Evolutionary conservation across 2,329 filamentous ascomycete genomes (phyloP).

Genomic region (Sporothrix sp.): DNA sequence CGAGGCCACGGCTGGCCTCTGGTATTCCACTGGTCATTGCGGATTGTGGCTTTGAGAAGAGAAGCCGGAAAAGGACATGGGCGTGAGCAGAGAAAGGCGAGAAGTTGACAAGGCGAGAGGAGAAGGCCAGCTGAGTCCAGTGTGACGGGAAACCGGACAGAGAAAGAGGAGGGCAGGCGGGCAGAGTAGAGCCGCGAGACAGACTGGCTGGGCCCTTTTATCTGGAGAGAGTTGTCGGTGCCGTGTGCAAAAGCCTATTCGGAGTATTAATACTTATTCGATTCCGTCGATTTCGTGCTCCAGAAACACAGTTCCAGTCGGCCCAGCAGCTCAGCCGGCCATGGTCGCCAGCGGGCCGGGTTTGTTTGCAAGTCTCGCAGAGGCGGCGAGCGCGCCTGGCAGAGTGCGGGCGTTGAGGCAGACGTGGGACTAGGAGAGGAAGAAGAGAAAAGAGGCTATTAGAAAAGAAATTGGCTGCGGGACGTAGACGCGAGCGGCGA

Average conservation of each 20-base stretch:
- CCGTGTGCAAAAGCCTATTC: background rate
- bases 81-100: too few species aligned
- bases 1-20: slow-evolving; percentile 19
- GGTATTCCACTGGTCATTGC: background rate
- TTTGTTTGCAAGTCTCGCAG: slow-evolving; percentile 1
- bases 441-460: background rate
- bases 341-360: slow-evolving; percentile 8
- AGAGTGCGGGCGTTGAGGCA: background rate
- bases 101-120: too few species aligned
- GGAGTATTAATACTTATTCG: slow-evolving; percentile 5
- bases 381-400: background rate
- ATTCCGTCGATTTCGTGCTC: slow-evolving; percentile 1
- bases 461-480: background rate
- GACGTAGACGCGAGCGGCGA: background rate
- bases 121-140: too few species aligned
- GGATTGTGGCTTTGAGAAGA: background rate
- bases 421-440: background rate
- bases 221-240: background rate
- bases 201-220: background rate
- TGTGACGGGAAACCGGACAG: too few species aligned
- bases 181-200: slow-evolving; percentile 4
- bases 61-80: too few species aligned
- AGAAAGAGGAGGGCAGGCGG: background rate
- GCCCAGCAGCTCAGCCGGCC: slow-evolving; percentile 1
- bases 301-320: slow-evolving; percentile 13